A percentile compares a stretch with the other conserved stretches of the same genome.
Evolutionary conservation across 768 basidiomycete species (phyloP).

Genomic region (Pisolithus sp.): DNA sequence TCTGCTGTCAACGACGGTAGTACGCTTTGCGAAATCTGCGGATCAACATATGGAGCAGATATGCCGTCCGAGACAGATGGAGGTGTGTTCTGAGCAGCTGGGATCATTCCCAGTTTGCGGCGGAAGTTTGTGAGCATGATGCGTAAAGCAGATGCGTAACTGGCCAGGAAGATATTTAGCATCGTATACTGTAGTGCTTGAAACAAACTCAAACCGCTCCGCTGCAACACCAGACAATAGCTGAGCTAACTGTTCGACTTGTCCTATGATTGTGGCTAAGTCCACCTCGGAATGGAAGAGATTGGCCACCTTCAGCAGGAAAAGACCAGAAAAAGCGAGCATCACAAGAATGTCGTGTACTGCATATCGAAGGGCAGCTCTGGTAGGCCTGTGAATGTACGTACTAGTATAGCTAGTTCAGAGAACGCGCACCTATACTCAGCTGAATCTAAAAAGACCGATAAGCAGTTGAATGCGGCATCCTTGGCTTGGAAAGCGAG

Average conservation of each 20-base stretch:
- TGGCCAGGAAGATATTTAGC: constrained; percentile 23
- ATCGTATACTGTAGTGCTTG: not conserved
- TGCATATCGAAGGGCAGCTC: constrained; percentile 85
- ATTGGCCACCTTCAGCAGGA: constrained; percentile 90
- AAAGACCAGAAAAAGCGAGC: constrained; percentile 85
- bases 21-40: constrained; percentile 43
- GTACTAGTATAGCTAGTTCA: not conserved
- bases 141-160: constrained; percentile 84
- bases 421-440: constrained; percentile 62
- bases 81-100: constrained; percentile 45
- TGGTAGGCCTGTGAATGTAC: constrained; percentile 22
- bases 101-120: constrained; percentile 71
- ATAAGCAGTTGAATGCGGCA: constrained; percentile 78
- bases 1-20: constrained; percentile 75
- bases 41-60: constrained; percentile 48
- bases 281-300: constrained; percentile 86
- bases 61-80: constrained; percentile 53
- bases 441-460: constrained; percentile 74
- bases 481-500: constrained; percentile 94
- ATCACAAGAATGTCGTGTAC: constrained; percentile 92
- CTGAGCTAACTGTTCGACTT: constrained; percentile 88
- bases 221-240: constrained; percentile 89
- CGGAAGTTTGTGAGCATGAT: constrained; percentile 92
- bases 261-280: constrained; percentile 63
- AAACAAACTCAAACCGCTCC: constrained; percentile 52